A percentile compares a stretch with the other conserved stretches of the same genome.
Conservation (phyloP, 2,329 filamentous ascomycete species). For the Lanzia echinophila region DNA sequence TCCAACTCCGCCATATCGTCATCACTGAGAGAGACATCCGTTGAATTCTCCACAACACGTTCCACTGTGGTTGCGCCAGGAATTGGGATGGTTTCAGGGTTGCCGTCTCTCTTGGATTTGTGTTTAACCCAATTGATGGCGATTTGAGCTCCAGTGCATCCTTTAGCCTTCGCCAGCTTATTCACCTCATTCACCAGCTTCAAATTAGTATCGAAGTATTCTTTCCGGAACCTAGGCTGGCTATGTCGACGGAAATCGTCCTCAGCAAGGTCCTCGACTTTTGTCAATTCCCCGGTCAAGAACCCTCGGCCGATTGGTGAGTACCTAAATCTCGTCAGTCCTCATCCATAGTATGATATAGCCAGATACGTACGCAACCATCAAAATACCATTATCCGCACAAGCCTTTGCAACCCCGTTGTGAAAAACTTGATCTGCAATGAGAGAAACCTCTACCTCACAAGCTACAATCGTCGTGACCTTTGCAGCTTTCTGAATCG, state of each 20-base stretch:
- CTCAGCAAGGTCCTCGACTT: constrained; percentile 47
- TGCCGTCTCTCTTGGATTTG: constrained; percentile 25
- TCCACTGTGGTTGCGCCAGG: constrained; percentile 53
- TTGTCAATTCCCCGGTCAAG: constrained; percentile 47
- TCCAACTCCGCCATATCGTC: constrained; percentile 48
- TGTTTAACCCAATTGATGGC: constrained; percentile 51
- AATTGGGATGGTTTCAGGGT: constrained; percentile 52
- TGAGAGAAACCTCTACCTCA: constrained; percentile 41
- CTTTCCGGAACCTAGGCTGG: constrained; percentile 54
- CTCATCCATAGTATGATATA: neutral
- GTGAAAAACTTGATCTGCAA: constrained; percentile 31
- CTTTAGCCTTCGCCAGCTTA: constrained; percentile 52
- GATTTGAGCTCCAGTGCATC: constrained; percentile 55
- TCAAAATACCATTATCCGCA: constrained; percentile 57
- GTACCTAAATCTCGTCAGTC: constrained; percentile 39
- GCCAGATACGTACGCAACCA: constrained; percentile 45
- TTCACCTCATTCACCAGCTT: constrained; percentile 52
- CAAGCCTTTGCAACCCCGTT: constrained; percentile 43
- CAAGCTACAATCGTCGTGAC: constrained; percentile 39
- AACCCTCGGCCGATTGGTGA: constrained; percentile 61
- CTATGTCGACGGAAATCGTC: constrained; percentile 48
- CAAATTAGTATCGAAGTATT: constrained; percentile 58
- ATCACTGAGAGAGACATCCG: constrained; percentile 41
- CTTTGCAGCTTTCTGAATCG: constrained; percentile 35
- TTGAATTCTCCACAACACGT: constrained; percentile 55